phyloP scores from a whole-genome alignment of 306 rosid genomes.

The Vigna hirtella region DNA sequence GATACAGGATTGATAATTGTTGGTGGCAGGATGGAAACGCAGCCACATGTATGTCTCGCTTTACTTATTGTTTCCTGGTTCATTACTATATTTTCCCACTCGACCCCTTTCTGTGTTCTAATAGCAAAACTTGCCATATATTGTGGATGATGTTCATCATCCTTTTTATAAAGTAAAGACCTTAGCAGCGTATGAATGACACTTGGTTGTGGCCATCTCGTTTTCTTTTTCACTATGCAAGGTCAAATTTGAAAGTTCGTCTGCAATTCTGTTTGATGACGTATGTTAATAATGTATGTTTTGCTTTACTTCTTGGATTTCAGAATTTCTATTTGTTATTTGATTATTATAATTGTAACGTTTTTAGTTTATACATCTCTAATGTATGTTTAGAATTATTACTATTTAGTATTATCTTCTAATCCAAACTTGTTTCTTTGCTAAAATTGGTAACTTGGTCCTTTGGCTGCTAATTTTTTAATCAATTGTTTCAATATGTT shows the following conservation, averaged over 20 bases:
- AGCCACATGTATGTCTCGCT: slow-evolving; percentile 76
- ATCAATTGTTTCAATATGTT: slow-evolving; percentile 30
- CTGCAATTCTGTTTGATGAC: slow-evolving; percentile 25
- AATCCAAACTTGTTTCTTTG: slow-evolving; percentile 10
- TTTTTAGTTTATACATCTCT: slow-evolving; percentile 30
- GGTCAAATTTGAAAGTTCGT: slow-evolving; percentile 35
- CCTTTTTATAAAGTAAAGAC: slow-evolving; percentile 15
- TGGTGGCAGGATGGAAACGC: slow-evolving; percentile 99
- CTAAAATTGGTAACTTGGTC: slow-evolving; percentile 30
- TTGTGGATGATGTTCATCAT: slow-evolving; percentile 21
- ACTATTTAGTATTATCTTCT: slow-evolving; percentile 22
- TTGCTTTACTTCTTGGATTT: slow-evolving; percentile 31
- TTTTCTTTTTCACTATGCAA: slow-evolving; percentile 16
- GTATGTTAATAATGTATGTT: slow-evolving; percentile 26
- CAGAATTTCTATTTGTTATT: slow-evolving; percentile 20
- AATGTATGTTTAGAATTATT: slow-evolving; percentile 8
- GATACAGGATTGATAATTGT: slow-evolving; percentile 92
- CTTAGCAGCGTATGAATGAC: slow-evolving; percentile 14
- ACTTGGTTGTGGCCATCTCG: slow-evolving; percentile 13
- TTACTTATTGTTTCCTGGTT: slow-evolving; percentile 17
- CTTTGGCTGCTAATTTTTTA: slow-evolving; percentile 26
- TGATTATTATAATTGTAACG: slow-evolving; percentile 28
- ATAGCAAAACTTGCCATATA: slow-evolving; percentile 20
- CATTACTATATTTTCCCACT: slow-evolving; percentile 19
- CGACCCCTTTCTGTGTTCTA: slow-evolving; percentile 19